Percentiles rank a stretch among this genome's conserved stretches.
Evolutionary conservation across 2,329 filamentous ascomycete species (phyloP).

Genomic region (Fusarium graminum): DNA sequence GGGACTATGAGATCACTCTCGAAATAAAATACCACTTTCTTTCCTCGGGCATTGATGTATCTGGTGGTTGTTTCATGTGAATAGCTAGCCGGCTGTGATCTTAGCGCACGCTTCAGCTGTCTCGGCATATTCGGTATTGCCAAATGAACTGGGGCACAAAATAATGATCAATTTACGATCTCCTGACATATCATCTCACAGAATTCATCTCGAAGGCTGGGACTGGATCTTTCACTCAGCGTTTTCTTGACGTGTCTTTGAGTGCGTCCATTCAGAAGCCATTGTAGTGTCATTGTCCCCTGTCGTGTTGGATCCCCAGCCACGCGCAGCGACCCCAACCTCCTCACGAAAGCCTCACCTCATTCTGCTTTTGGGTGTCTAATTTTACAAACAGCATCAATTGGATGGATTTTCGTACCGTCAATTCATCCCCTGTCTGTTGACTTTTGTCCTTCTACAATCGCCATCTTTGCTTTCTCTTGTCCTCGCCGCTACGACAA

Average conservation of each 20-base stretch:
- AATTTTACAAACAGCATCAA: constrained; percentile 26
- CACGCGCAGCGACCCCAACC: constrained; percentile 37
- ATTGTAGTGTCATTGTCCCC: constrained; percentile 28
- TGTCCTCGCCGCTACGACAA: neutral
- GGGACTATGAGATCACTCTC: constrained; percentile 49
- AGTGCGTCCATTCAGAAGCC: constrained; percentile 34
- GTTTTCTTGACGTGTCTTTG: constrained; percentile 21
- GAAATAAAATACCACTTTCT: constrained; percentile 48
- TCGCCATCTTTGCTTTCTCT: constrained; percentile 11
- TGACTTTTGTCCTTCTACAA: constrained; percentile 10
- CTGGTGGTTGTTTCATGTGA: neutral
- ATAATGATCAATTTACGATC: constrained; percentile 2
- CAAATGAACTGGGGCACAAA: neutral
- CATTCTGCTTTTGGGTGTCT: constrained; percentile 18
- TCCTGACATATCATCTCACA: constrained; percentile 14
- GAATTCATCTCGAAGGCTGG: constrained; percentile 28
- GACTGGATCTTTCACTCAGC: neutral
- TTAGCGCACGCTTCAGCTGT: neutral
- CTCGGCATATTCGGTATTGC: neutral
- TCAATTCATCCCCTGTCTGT: constrained; percentile 18
- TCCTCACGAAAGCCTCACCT: constrained; percentile 35
- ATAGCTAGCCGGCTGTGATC: neutral
- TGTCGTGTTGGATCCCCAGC: constrained; percentile 32
- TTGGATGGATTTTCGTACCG: constrained; percentile 15
- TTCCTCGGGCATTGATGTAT: constrained; percentile 13